A percentile compares a stretch with the other conserved stretches of the same genome.
Conservation (phyloP, 2,329 filamentous ascomycete species). For the Leptographium radiaticola region DNA sequence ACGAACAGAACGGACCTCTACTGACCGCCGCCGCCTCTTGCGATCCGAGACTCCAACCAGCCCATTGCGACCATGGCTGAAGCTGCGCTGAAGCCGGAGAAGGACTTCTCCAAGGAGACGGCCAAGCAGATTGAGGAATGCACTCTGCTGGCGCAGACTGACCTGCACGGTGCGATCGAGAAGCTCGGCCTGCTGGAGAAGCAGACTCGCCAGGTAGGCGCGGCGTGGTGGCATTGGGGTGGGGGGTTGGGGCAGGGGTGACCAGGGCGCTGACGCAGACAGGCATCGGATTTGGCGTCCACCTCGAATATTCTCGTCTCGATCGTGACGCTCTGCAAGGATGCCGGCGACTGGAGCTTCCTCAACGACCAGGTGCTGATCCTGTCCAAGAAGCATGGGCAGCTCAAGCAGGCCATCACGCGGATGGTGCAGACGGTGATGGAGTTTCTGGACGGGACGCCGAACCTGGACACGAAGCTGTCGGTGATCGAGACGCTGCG, state of each 20-base stretch:
- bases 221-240: neutral
- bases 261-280: neutral
- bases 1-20: neutral
- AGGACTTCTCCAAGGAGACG: constrained; percentile 96
- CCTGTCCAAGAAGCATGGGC: constrained; percentile 97
- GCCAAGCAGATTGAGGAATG: constrained; percentile 86
- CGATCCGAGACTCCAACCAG: neutral
- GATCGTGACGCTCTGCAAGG: constrained; percentile 90
- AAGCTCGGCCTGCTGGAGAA: constrained; percentile 89
- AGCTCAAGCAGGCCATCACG: constrained; percentile 97
- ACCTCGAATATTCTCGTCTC: constrained; percentile 78
- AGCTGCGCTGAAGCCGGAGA: constrained; percentile 80
- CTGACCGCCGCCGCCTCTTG: too few relatives aligned
- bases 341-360: constrained; percentile 82
- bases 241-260: neutral
- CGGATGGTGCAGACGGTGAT: constrained; percentile 98
- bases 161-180: constrained; percentile 80
- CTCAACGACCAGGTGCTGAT: constrained; percentile 94
- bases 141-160: constrained; percentile 69
- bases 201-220: constrained; percentile 79
- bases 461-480: constrained; percentile 76
- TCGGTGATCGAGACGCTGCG: constrained; percentile 88
- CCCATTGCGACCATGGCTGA: constrained; percentile 54
- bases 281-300: constrained; percentile 92
- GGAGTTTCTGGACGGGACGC: constrained; percentile 76